phyloP scores from a whole-genome alignment of 2,329 filamentous ascomycete genomes.

The Pyrenochaeta sp. region DNA sequence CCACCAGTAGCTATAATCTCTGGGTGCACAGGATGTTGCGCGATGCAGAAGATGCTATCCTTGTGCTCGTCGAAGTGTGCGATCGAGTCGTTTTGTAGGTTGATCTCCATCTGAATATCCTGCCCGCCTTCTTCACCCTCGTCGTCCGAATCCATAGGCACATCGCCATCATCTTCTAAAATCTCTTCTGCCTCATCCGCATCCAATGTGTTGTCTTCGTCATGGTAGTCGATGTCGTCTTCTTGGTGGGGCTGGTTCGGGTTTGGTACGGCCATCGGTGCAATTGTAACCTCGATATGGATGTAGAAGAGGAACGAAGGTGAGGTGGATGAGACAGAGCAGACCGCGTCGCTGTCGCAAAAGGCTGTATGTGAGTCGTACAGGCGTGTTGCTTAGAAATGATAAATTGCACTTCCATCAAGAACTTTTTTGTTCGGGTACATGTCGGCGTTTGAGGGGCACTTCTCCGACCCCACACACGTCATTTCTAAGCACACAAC shows the following conservation, averaged over 20 bases:
- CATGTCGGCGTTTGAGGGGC: slow-evolving; percentile 32
- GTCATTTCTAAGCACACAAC: slow-evolving; percentile 37
- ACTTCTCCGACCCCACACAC: slow-evolving; percentile 34
- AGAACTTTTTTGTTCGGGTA: slow-evolving; percentile 41
- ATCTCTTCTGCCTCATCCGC: slow-evolving; percentile 82
- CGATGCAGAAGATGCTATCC: slow-evolving; percentile 93
- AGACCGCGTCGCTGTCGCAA: neutral
- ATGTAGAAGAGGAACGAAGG: neutral
- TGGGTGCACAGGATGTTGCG: slow-evolving; percentile 83
- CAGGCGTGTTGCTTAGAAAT: slow-evolving; percentile 47
- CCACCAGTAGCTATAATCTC: slow-evolving; percentile 88
- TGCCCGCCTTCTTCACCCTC: slow-evolving; percentile 61
- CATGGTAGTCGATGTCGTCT: slow-evolving; percentile 58
- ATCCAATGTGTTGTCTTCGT: slow-evolving; percentile 76
- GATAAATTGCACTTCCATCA: slow-evolving; percentile 27
- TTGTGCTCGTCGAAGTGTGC: slow-evolving; percentile 92
- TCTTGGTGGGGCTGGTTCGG: slow-evolving; percentile 38
- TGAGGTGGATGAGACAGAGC: neutral
- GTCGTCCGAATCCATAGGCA: slow-evolving; percentile 82
- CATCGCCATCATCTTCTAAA: slow-evolving; percentile 71
- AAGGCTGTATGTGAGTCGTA: slow-evolving; percentile 18
- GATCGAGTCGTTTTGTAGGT: slow-evolving; percentile 88
- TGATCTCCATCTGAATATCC: slow-evolving; percentile 71
- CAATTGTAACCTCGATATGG: neutral
- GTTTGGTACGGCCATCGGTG: slow-evolving; percentile 35